phyloP scores from a whole-genome alignment of 1,284 basidiomycete species.

The Cryptococcus floricola region DNA sequence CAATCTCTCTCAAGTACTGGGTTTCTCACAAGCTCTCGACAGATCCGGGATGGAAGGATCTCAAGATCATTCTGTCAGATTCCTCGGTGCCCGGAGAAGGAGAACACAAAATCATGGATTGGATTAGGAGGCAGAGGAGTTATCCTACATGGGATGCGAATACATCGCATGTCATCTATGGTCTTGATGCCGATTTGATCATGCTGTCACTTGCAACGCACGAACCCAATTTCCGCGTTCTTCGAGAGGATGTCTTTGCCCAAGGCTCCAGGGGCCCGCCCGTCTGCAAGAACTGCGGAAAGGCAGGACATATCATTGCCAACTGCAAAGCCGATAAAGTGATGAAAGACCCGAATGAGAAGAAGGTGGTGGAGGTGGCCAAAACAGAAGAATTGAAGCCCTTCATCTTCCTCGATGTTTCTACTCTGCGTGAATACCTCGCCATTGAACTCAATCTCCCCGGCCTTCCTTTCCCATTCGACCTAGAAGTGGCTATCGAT shows the following conservation, averaged over 20 bases:
- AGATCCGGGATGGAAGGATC: conserved; percentile 89
- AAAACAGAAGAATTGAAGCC: conserved; percentile 81
- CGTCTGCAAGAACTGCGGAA: conserved; percentile 84
- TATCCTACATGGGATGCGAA: conserved; percentile 91
- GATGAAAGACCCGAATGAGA: conserved; percentile 53
- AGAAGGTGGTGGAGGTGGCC: conserved; percentile 56
- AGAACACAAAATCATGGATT: conserved; percentile 99
- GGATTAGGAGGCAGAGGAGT: conserved; percentile 82
- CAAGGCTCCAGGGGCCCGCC: conserved; percentile 66
- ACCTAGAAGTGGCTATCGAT: conserved; percentile 94
- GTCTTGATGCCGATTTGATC: conserved; percentile 97
- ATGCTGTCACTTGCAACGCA: conserved; percentile 98
- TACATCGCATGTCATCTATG: conserved; percentile 95
- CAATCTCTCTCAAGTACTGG: conserved; percentile 89
- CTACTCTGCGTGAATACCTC: conserved; percentile 92
- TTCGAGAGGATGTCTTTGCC: conserved; percentile 96
- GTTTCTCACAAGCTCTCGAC: conserved; percentile 90
- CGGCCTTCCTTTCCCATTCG: conserved; percentile 77
- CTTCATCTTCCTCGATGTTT: conserved; percentile 98
- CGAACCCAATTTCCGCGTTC: conserved; percentile 93
- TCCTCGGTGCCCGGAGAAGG: conserved; percentile 97
- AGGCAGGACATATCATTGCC: conserved; percentile 89
- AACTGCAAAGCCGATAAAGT: conserved; percentile 69
- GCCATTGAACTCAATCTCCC: conserved; percentile 88
- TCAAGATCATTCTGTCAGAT: conserved; percentile 95